A percentile compares a stretch with the other conserved stretches of the same genome.
Evolutionary conservation across 1,139 yeast genomes (phyloP).

Genomic region (Kodamaea derodonti): DNA sequence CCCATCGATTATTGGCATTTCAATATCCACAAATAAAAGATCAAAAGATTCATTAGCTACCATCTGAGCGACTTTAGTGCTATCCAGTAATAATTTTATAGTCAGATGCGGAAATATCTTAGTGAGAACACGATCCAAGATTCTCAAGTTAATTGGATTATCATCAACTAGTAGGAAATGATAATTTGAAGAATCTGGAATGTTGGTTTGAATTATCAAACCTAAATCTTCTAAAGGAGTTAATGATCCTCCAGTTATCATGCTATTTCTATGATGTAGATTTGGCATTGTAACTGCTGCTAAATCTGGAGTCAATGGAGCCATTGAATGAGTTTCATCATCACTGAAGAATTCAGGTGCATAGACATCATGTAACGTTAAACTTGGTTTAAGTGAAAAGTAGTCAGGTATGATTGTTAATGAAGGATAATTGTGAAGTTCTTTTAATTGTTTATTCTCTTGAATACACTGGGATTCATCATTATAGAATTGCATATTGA

Average conservation of each 20-base stretch:
- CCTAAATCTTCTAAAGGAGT: slow-evolving; percentile 9
- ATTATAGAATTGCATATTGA: no score
- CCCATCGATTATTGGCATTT: slow-evolving; percentile 45
- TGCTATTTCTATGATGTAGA: slow-evolving; percentile 7
- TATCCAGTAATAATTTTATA: slow-evolving; percentile 29
- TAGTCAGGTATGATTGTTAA: not conserved
- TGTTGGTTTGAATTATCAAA: slow-evolving; percentile 8
- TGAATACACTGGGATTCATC: no score
- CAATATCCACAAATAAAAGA: slow-evolving; percentile 41
- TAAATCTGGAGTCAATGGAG: slow-evolving; percentile 12
- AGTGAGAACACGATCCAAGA: slow-evolving; percentile 28
- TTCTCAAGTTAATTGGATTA: slow-evolving; percentile 38
- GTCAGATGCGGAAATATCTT: slow-evolving; percentile 35
- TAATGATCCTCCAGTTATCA: slow-evolving; percentile 7
- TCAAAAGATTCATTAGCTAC: slow-evolving; percentile 24
- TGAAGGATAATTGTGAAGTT: no score
- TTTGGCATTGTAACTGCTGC: not conserved
- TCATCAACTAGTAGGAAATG: slow-evolving; percentile 42
- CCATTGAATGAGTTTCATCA: slow-evolving; percentile 1
- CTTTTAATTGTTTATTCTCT: no score
- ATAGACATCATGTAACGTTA: not conserved
- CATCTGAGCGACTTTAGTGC: slow-evolving; percentile 25
- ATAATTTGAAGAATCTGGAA: slow-evolving; percentile 22
- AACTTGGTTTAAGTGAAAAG: not conserved
- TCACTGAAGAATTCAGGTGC: not conserved